Evolutionary conservation across 768 basidiomycete species (phyloP).

Genomic region (Russula emetica): DNA sequence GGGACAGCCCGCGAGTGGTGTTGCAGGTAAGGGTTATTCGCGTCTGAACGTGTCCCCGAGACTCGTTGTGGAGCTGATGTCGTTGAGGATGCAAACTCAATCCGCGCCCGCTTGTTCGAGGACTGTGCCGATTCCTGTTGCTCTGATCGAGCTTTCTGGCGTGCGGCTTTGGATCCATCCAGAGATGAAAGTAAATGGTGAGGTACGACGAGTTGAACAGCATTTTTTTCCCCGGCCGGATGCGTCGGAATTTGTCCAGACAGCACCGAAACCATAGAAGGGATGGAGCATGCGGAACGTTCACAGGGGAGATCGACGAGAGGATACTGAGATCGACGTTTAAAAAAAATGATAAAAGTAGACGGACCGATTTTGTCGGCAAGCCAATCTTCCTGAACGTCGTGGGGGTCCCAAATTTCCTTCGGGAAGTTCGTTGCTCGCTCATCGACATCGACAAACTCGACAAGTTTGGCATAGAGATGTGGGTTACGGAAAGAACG

Average conservation of each 20-base stretch:
- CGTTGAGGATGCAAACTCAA: constrained; percentile 40
- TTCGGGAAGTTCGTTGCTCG: constrained; percentile 75
- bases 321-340: background rate
- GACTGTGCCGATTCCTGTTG: constrained; percentile 35
- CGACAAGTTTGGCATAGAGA: constrained; percentile 91
- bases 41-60: constrained; percentile 2
- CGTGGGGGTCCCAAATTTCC: constrained; percentile 68
- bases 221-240: background rate
- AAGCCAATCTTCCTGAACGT: constrained; percentile 63
- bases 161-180: constrained; percentile 35
- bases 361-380: constrained; percentile 73
- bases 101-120: constrained; percentile 40
- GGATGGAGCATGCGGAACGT: background rate
- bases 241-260: background rate
- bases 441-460: constrained; percentile 91
- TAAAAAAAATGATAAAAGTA: background rate
- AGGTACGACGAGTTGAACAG: background rate
- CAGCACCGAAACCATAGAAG: background rate
- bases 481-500: constrained; percentile 95
- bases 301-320: background rate
- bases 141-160: constrained; percentile 42
- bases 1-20: constrained; percentile 13
- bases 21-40: constrained; percentile 23
- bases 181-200: background rate
- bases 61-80: constrained; percentile 11